Evolutionary conservation across 179 eudicot species (phyloP).

Genomic region (Silene coronaria): DNA sequence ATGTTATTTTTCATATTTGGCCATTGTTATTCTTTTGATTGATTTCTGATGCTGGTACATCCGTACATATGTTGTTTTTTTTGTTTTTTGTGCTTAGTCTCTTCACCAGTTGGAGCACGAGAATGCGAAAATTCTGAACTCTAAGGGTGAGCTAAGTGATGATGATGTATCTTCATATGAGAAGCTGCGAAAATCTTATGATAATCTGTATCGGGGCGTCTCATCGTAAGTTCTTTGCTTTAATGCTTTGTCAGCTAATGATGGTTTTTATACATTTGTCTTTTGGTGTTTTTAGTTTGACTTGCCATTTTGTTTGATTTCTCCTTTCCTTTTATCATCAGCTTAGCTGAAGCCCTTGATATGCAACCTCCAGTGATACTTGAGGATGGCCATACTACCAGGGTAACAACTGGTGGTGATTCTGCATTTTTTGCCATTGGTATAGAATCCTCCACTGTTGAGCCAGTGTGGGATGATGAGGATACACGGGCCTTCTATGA

Average conservation of each 20-base stretch:
- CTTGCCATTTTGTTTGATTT: conserved; percentile 9
- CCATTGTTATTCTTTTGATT: background rate
- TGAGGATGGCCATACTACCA: conserved; percentile 92
- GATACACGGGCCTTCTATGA: conserved; percentile 94
- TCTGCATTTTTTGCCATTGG: conserved; percentile 49
- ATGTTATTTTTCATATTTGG: background rate
- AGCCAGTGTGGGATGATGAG: conserved; percentile 96
- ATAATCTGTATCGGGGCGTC: conserved; percentile 81
- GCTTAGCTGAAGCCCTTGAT: conserved; percentile 98
- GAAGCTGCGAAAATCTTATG: conserved; percentile 88
- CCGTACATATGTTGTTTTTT: background rate
- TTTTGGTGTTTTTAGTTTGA: conserved; percentile 8
- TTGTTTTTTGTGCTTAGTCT: conserved; percentile 43
- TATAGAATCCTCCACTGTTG: conserved; percentile 70
- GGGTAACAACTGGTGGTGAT: conserved; percentile 85
- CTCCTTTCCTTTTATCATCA: conserved; percentile 22
- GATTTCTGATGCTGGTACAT: background rate
- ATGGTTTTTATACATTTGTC: background rate
- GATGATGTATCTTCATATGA: conserved; percentile 84
- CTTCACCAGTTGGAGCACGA: conserved; percentile 97
- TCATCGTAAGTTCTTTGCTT: conserved; percentile 61
- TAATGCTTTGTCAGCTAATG: conserved; percentile 1
- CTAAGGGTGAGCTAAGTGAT: conserved; percentile 95
- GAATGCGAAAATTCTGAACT: conserved; percentile 81
- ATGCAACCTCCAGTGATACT: conserved; percentile 94